phyloP scores from a whole-genome alignment of 257 asterid species.

The Solanum rostratum region DNA sequence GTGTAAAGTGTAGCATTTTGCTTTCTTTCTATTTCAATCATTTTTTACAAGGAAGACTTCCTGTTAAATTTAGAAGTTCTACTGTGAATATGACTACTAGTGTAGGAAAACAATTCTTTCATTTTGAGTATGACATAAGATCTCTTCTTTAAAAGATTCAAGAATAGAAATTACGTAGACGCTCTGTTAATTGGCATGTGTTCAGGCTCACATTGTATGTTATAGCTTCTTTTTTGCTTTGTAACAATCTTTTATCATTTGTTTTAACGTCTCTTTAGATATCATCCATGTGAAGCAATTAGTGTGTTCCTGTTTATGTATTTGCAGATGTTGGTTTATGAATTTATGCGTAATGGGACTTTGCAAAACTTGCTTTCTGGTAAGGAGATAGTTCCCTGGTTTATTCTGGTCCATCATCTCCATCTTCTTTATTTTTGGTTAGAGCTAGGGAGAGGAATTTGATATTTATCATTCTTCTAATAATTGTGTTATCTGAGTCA shows the following conservation, averaged over 20 bases:
- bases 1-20: too few species aligned
- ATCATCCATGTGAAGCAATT: background rate
- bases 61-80: too few species aligned
- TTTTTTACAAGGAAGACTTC: too few species aligned
- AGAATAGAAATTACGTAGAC: too few species aligned
- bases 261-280: background rate
- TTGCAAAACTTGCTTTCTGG: conserved; percentile 71
- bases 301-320: background rate
- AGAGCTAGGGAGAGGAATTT: background rate
- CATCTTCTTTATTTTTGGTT: background rate
- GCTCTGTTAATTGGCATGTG: too few species aligned
- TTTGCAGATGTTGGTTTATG: conserved; percentile 80
- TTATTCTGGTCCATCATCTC: background rate
- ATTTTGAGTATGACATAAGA: too few species aligned
- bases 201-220: background rate
- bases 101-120: too few species aligned
- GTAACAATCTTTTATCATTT: background rate
- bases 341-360: conserved; percentile 79
- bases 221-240: background rate
- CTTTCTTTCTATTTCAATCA: too few species aligned
- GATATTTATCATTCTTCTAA: background rate
- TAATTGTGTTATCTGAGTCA: background rate
- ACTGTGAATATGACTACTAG: too few species aligned
- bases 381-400: conserved; percentile 5
- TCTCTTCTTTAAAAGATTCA: too few species aligned